Evolutionary conservation across 805 yeast species (phyloP).

Genomic region (Babjeviella inositovora): DNA sequence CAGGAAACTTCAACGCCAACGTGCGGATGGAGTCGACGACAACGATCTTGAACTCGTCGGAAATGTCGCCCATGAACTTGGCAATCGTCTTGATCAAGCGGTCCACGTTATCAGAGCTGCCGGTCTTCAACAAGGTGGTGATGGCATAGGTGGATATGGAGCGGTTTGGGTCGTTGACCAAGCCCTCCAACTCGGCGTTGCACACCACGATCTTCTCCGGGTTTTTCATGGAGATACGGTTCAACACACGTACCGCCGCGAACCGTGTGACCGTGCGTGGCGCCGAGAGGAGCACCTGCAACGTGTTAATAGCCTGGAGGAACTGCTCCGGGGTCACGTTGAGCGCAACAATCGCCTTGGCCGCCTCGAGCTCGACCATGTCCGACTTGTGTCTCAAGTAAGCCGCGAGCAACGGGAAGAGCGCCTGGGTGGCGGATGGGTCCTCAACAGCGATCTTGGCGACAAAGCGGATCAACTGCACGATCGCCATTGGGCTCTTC

Average conservation of each 20-base stretch:
- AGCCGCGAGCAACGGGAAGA: slow-evolving; percentile 47
- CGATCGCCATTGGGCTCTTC: slow-evolving; percentile 69
- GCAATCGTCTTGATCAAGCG: slow-evolving; percentile 78
- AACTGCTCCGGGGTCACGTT: slow-evolving; percentile 48
- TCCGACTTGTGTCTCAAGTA: slow-evolving; percentile 75
- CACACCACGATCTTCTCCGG: slow-evolving; percentile 71
- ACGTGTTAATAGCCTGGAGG: slow-evolving; percentile 52
- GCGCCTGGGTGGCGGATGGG: slow-evolving; percentile 36
- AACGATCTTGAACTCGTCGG: slow-evolving; percentile 90
- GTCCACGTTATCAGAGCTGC: slow-evolving; percentile 81
- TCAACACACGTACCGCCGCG: slow-evolving; percentile 84
- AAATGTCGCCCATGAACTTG: slow-evolving; percentile 79
- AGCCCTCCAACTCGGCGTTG: slow-evolving; percentile 71
- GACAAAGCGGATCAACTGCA: slow-evolving; percentile 73
- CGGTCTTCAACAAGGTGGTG: slow-evolving; percentile 89
- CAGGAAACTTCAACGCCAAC: slow-evolving; percentile 84
- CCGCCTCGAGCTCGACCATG: slow-evolving; percentile 85
- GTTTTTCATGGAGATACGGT: slow-evolving; percentile 64
- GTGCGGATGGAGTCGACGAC: slow-evolving; percentile 92
- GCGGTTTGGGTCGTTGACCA: slow-evolving; percentile 80
- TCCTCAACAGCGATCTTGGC: slow-evolving; percentile 63
- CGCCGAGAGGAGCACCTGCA: slow-evolving; percentile 66
- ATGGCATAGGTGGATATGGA: slow-evolving; percentile 94
- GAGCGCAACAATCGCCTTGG: slow-evolving; percentile 50
- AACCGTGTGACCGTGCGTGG: slow-evolving; percentile 85